Base-by-base conservation (phyloP, 2,329 filamentous ascomycete species). In the Escovopsis sp. region DNA sequence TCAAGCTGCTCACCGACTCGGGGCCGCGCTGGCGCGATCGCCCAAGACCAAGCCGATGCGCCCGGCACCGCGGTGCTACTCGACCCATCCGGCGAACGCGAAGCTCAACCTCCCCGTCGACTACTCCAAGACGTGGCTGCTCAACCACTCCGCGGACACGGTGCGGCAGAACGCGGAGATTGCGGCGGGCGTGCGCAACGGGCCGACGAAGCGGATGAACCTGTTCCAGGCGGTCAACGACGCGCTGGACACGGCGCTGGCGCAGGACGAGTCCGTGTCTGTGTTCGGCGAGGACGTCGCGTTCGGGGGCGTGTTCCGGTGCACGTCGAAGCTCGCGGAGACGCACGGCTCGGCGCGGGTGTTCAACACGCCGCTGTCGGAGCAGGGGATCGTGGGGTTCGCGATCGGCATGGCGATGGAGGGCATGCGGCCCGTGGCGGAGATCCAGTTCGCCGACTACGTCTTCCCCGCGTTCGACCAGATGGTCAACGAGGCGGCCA, bases 241-340 rank as follows among this genome's bases (percentile, higher is more conserved):
- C 49, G 88, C 89, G 10, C 71, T 98, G 16, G 76, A 83, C 16
- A 84, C 81, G 45, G 85, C 89, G 20, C 71, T 98, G 25, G 76
- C 81, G 13, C 76, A 81, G 31, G 88, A 95, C 53, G 85, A 94
- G 48, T 79, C 81, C 14, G 86, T 94, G 16, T 67, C 96, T 43
- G 72, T 98, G 9, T 98, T 98, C 54, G 91, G 91, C 35, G 91
- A 98, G 62, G 91, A 98, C 57, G 87, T 98, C 7, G 85, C 91
- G 12, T 98, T 98, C 49, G 91, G 91, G 35, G 91, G 91, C 41
- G 91, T 98, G 13, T 98, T 98, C 57, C 76, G 91, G 43, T 95
- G 87, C 63, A 89, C 85, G 29, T 89, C 91, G 78, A 85, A 88
- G 52, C 71, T 98, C 13, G 79, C 86, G 29, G 83, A 87, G 47